Conservation (phyloP, 768 basidiomycete genomes). For the Lentinula sp. region DNA sequence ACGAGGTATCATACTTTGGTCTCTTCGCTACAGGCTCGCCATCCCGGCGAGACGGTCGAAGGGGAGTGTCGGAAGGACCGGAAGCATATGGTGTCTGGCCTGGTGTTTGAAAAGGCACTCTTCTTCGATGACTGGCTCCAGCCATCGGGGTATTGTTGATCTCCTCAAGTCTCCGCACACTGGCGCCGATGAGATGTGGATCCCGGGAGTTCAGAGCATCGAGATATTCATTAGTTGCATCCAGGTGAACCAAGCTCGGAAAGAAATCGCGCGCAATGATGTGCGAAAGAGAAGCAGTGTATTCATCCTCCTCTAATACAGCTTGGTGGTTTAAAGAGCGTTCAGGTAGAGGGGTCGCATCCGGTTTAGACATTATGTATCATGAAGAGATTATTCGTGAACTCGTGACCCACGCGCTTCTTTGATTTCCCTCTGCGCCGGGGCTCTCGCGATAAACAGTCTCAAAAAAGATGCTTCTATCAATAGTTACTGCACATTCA, state of each 20-base stretch:
- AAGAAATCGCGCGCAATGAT: slow-evolving; percentile 99
- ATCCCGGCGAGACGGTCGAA: slow-evolving; percentile 32
- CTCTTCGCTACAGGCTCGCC: slow-evolving; percentile 47
- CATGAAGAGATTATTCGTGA: background rate
- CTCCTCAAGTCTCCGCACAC: slow-evolving; percentile 69
- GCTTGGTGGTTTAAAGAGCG: slow-evolving; percentile 68
- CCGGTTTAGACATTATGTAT: background rate
- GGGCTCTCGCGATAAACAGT: too few relatives aligned
- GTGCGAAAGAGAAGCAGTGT: slow-evolving; percentile 80
- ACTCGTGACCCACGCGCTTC: background rate
- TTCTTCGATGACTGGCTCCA: slow-evolving; percentile 18
- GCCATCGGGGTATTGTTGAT: slow-evolving; percentile 39
- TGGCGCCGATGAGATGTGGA: slow-evolving; percentile 66
- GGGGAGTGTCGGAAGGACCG: slow-evolving; percentile 62
- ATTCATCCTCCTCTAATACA: slow-evolving; percentile 90
- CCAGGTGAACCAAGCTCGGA: slow-evolving; percentile 84
- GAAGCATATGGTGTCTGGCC: slow-evolving; percentile 61
- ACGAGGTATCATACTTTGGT: slow-evolving; percentile 47
- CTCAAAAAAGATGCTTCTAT: background rate
- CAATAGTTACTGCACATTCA: background rate
- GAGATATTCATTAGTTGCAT: slow-evolving; percentile 83
- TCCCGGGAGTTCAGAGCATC: slow-evolving; percentile 75
- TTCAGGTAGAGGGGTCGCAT: slow-evolving; percentile 13
- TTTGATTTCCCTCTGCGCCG: background rate
- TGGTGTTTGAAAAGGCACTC: slow-evolving; percentile 35